Percentiles rank a stretch among this genome's conserved stretches.
Conservation (phyloP, 2,329 filamentous ascomycete species). For the Cyclaneusma minus region DNA sequence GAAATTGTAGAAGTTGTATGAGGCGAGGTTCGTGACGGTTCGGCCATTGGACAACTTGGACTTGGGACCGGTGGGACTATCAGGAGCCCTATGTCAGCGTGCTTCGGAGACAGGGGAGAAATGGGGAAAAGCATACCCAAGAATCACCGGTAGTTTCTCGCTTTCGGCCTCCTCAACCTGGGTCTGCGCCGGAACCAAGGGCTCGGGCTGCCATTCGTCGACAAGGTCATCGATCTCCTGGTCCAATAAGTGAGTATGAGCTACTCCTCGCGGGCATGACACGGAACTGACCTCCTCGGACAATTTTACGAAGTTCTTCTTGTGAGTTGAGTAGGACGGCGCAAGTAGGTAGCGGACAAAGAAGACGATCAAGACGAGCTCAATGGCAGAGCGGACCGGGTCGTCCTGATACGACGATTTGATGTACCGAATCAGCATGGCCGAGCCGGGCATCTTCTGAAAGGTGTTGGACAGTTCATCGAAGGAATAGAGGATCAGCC, state of each 20-base stretch:
- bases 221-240: constrained; percentile 92
- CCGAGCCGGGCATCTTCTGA: constrained; percentile 83
- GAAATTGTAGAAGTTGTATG: constrained; percentile 97
- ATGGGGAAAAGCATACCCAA: constrained; percentile 45
- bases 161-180: constrained; percentile 65
- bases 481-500: constrained; percentile 33
- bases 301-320: constrained; percentile 77
- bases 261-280: not conserved
- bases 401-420: constrained; percentile 97
- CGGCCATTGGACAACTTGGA: constrained; percentile 77
- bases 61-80: constrained; percentile 75
- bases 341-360: constrained; percentile 86
- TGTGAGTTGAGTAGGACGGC: constrained; percentile 82
- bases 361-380: constrained; percentile 87
- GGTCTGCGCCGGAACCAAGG: constrained; percentile 62
- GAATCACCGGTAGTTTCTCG: constrained; percentile 74
- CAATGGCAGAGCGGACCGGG: constrained; percentile 81
- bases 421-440: constrained; percentile 88
- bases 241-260: constrained; percentile 5
- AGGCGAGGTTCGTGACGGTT: constrained; percentile 84
- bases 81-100: constrained; percentile 4
- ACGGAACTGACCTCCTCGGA: constrained; percentile 56
- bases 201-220: constrained; percentile 92
- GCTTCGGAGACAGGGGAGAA: too few relatives aligned
- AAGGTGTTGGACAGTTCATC: constrained; percentile 48